Evolutionary conservation across 2,329 filamentous ascomycete species (phyloP), one percentile per base, ranked within the genome.

Genomic region (Xylariaceae sp.): DNA sequence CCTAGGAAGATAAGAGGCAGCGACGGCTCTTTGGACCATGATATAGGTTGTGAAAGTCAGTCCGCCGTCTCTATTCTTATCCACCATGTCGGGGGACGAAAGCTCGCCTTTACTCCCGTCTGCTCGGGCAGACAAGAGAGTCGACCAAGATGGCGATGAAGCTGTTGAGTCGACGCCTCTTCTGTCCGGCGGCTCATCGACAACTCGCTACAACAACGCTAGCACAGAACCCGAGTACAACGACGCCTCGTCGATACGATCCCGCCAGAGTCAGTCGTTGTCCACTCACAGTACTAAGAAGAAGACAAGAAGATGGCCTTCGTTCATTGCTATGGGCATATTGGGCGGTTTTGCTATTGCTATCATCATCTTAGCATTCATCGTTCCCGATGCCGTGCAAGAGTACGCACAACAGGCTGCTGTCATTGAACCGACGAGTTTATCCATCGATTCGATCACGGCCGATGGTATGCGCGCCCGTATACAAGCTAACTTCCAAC

Each of bases 381-480:
- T 96, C 56, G 84, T 88, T 0, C 92, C 93, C 1, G 86, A 88
- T 13, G 84, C 88, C 6, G 84, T 96, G 9, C 86, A 96, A 74
- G 83, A 90, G 71, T 99, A 99, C 74, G 90, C 89, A 53, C 88
- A 93, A 74, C 81, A 92, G 73, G 90, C 92, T 2, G 81, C 88
- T 23, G 85, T 93, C 15, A 83, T 99, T 65, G 85, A 92, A 70
- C 90, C 94, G 1, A 92, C 88, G 4, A 89, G 87, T 65, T 76
- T 99, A 17, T 91, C 92, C 1, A 86, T 99, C 61, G 89, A 94
- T 68, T 90, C 88, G 1, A 88, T 97, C 65, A 97, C 91, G 0
- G 71, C 84, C 6, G 81, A 87, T 60, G 93, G 94, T 10, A 83
- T 97, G 7, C 84, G 82, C 62, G 88, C 90, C 37, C 86, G 91